phyloP scores from a whole-genome alignment of 2,329 filamentous ascomycete species.

The Cercospora sp. region DNA sequence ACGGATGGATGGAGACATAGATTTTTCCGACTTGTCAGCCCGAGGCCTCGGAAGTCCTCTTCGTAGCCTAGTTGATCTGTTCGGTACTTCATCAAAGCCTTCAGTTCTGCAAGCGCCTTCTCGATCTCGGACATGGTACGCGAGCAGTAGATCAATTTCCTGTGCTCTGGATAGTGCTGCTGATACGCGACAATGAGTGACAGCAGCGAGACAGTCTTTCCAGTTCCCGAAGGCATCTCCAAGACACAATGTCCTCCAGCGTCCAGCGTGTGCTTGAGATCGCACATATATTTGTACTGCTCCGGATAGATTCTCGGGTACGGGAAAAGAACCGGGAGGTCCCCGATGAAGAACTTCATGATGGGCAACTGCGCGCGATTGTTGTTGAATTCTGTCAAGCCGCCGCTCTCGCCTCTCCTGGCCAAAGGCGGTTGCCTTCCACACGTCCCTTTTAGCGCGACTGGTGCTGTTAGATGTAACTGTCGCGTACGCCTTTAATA shows the following conservation, averaged over 20 bases:
- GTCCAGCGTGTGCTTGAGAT: slow-evolving; percentile 87
- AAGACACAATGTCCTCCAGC: slow-evolving; percentile 91
- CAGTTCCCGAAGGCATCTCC: slow-evolving; percentile 98
- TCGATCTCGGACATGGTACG: slow-evolving; percentile 99
- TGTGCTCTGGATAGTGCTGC: slow-evolving; percentile 84
- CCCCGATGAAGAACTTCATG: slow-evolving; percentile 81
- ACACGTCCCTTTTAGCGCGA: neutral
- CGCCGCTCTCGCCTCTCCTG: neutral
- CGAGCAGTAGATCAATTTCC: slow-evolving; percentile 98
- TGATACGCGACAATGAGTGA: slow-evolving; percentile 97
- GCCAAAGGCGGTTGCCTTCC: neutral
- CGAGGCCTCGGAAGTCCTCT: slow-evolving; percentile 90
- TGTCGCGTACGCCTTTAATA: neutral
- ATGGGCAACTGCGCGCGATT: slow-evolving; percentile 37
- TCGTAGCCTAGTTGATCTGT: slow-evolving; percentile 82
- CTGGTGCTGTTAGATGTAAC: neutral
- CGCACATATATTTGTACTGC: slow-evolving; percentile 80
- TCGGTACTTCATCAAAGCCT: slow-evolving; percentile 92
- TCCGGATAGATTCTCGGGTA: slow-evolving; percentile 74
- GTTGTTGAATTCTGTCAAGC: neutral
- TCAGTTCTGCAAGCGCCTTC: slow-evolving; percentile 89
- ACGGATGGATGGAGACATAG: slow-evolving; percentile 94
- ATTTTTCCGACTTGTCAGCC: slow-evolving; percentile 94
- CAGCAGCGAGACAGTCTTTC: slow-evolving; percentile 92
- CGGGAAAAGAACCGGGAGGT: slow-evolving; percentile 70